Conservation (phyloP, 169 alveolate genomes). For the Sarcocystis neurona region DNA sequence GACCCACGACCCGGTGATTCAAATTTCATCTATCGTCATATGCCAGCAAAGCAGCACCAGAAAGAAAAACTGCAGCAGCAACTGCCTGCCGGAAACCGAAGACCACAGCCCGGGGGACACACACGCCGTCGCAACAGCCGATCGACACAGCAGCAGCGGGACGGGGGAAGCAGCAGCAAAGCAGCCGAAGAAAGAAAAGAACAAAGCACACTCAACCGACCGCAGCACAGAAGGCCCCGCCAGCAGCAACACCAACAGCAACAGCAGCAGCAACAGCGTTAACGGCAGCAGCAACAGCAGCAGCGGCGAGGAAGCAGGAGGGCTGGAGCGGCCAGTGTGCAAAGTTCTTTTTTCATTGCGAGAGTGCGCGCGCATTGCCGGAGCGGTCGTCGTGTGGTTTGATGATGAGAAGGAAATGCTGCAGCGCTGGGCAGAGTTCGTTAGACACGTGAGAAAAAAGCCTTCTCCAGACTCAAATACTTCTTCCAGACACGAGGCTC, state of each 20-base stretch:
- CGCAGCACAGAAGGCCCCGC: not conserved
- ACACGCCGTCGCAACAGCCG: too few species aligned
- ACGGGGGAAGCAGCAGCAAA: slow-evolving; percentile 24
- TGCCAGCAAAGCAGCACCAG: slow-evolving; percentile 53
- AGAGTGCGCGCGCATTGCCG: slow-evolving; percentile 85
- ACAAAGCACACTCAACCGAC: too few species aligned
- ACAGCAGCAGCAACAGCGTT: not conserved
- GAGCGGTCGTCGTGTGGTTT: slow-evolving; percentile 82
- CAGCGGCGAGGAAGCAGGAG: not conserved
- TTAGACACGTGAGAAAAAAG: slow-evolving; percentile 29
- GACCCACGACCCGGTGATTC: slow-evolving; percentile 94
- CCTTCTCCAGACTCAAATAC: not conserved
- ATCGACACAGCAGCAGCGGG: slow-evolving; percentile 68
- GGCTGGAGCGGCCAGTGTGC: slow-evolving; percentile 76
- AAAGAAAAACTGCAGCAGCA: not conserved
- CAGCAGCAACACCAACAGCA: not conserved
- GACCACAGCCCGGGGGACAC: not conserved
- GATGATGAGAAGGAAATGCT: slow-evolving; percentile 80
- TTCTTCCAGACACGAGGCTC: too few species aligned
- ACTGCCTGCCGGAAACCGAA: too few species aligned
- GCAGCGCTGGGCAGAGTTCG: slow-evolving; percentile 66
- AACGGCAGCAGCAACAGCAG: not conserved
- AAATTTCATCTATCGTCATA: slow-evolving; percentile 90
- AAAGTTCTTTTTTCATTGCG: slow-evolving; percentile 82
- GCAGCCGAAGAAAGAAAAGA: too few species aligned